Percentiles rank a stretch among this genome's conserved stretches.
Evolutionary conservation across 2,329 filamentous ascomycete genomes (phyloP).

Genomic region (Penicillium sp.): DNA sequence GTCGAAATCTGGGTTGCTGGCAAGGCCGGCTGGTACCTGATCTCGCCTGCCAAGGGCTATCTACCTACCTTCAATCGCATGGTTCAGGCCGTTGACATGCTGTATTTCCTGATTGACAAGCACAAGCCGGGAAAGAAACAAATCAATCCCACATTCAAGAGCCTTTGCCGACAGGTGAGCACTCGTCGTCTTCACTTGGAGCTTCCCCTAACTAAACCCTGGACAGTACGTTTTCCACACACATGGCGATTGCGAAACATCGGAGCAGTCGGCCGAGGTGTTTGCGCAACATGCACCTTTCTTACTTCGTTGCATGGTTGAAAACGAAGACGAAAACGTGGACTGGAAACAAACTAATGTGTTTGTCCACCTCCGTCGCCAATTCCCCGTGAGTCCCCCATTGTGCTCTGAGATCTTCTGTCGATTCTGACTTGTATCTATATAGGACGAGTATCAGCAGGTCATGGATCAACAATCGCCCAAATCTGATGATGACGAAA

Average conservation of each 20-base stretch:
- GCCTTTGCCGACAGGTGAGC: slow-evolving; percentile 40
- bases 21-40: slow-evolving; percentile 57
- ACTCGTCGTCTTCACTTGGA: neutral
- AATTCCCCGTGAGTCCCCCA: slow-evolving; percentile 35
- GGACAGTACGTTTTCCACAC: slow-evolving; percentile 41
- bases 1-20: slow-evolving; percentile 59
- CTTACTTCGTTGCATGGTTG: slow-evolving; percentile 45
- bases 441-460: slow-evolving; percentile 33
- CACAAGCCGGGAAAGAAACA: slow-evolving; percentile 41
- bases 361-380: slow-evolving; percentile 42
- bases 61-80: slow-evolving; percentile 51
- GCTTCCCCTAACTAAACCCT: slow-evolving; percentile 4
- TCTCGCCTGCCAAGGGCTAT: slow-evolving; percentile 52
- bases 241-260: slow-evolving; percentile 40
- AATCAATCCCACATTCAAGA: slow-evolving; percentile 35
- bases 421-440: neutral
- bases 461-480: slow-evolving; percentile 26
- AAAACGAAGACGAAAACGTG: slow-evolving; percentile 42
- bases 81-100: slow-evolving; percentile 53
- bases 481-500: slow-evolving; percentile 15
- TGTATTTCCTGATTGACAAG: slow-evolving; percentile 59
- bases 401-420: neutral
- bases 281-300: slow-evolving; percentile 45
- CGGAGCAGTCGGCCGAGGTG: slow-evolving; percentile 45
- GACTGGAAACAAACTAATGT: slow-evolving; percentile 44